Conservation (phyloP, 768 basidiomycete species). For the Boletus tomentosulus region DNA sequence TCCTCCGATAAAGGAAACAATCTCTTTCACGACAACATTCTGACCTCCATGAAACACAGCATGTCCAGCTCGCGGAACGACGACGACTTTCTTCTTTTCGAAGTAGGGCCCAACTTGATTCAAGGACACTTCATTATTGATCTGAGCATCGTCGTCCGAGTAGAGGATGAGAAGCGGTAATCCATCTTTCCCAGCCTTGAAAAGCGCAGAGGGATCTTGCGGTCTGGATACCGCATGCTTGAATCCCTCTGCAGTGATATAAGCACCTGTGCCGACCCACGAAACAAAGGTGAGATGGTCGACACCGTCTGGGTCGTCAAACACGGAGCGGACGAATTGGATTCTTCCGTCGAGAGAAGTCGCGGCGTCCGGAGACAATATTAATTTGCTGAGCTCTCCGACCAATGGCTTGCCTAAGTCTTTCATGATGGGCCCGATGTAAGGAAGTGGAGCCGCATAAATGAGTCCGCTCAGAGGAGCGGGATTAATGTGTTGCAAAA, state of each 20-base stretch:
- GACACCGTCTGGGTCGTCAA: slow-evolving; percentile 3
- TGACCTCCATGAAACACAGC: slow-evolving; percentile 2
- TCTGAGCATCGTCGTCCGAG: background rate
- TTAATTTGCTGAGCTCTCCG: background rate
- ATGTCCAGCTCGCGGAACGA: background rate
- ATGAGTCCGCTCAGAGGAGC: slow-evolving; percentile 1
- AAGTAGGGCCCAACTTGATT: background rate
- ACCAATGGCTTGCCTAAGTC: background rate
- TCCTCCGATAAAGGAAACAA: slow-evolving; percentile 1
- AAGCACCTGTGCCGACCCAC: background rate
- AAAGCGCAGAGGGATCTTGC: background rate
- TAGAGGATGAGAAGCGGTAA: background rate
- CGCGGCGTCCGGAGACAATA: background rate
- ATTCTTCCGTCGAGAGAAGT: background rate
- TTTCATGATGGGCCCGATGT: slow-evolving; percentile 8
- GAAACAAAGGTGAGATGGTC: slow-evolving; percentile 4
- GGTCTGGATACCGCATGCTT: background rate
- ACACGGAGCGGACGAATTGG: slow-evolving; percentile 4
- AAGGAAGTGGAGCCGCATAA: slow-evolving; percentile 4
- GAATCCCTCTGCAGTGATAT: background rate
- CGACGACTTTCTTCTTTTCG: background rate
- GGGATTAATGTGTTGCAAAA: background rate
- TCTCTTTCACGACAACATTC: background rate
- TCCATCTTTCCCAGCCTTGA: background rate
- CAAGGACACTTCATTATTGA: slow-evolving; percentile 1